Base-by-base conservation (phyloP, 176 grass and related monocot species). In the Miscanthus lutarioriparius region DNA sequence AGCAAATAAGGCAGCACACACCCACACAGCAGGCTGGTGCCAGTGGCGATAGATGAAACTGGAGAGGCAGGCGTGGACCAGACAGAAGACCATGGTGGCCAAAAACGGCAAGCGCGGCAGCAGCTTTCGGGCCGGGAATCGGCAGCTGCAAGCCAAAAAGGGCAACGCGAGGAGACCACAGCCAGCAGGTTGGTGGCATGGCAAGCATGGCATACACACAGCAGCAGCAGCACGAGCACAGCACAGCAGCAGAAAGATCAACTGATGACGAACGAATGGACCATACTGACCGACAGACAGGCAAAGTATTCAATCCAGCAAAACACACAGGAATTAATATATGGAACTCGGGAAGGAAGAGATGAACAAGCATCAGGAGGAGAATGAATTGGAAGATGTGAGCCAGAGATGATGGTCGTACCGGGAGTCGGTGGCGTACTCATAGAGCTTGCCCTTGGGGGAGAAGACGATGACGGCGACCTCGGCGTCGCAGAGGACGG, bases 391-490 rank as follows among this genome's bases (percentile, higher is more conserved):
- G 22, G 30, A 26, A 15, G 41, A 44, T 44, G 41, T 10, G 43
- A 37, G 17, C 3, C 12, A 25, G 2, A 17, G 1, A 10, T 1
- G 11, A 45, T 2, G 12, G 10, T 39, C 71, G 19, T 41, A 89
- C 92, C 82, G 48, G 3, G 26, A 19, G 68, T 95, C 88, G 4
- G 93, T 83, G 72, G 88, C 74, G 80, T 92, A 92, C 88, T 95
- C 90, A 27, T 95, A 92, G 85, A 95, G 93, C 88, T 95, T 95
- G 20, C 93, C 93, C 66, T 90, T 95, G 6, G 77, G 75, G 86
- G 95, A 97, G 90, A 97, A 97, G 92, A 97, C 86, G 86, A 97
- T 89, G 88, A 97, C 88, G 14, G 92, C 92, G 47, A 97, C 88
- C 88, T 97, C 95, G 83, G 95, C 95, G 59, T 97, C 95, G 67